Conservation (phyloP, 192 early-diverging fungal genomes). For the Paraglomus occultum region DNA sequence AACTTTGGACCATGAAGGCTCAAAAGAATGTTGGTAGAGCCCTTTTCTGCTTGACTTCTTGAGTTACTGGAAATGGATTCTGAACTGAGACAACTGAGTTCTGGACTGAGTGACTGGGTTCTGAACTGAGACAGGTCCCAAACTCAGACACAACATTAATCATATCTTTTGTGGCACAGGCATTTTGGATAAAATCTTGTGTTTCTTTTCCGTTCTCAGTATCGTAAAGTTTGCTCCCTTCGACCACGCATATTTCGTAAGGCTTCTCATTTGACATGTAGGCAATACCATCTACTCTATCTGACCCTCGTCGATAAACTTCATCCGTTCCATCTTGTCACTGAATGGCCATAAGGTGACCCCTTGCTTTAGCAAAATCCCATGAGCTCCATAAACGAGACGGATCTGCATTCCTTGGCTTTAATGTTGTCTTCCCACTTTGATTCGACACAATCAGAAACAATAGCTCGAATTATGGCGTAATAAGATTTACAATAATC, state of each 20-base stretch:
- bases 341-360: too few relatives aligned
- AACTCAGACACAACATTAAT: slow-evolving; percentile 25
- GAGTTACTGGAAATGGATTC: too few relatives aligned
- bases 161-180: slow-evolving; percentile 19
- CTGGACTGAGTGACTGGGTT: too few relatives aligned
- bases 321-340: too few relatives aligned
- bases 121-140: too few relatives aligned
- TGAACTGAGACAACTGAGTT: too few relatives aligned
- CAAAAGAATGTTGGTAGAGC: slow-evolving; percentile 9
- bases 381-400: too few relatives aligned
- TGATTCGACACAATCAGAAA: slow-evolving; percentile 4
- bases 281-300: slow-evolving; percentile 11
- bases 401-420: too few relatives aligned
- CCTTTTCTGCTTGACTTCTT: slow-evolving; percentile 22
- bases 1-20: slow-evolving; percentile 21
- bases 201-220: slow-evolving; percentile 14
- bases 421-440: slow-evolving; percentile 8
- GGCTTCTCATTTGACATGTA: slow-evolving; percentile 11
- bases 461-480: too few relatives aligned
- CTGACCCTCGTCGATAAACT: not conserved
- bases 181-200: slow-evolving; percentile 20
- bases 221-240: slow-evolving; percentile 21
- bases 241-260: slow-evolving; percentile 24
- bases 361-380: too few relatives aligned
- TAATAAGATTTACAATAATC: too few relatives aligned